These are phyloP conservation scores for Mycena chlorophos DNA, from an alignment of 768 basidiomycete species.

Conservation along the genomic window DNA sequence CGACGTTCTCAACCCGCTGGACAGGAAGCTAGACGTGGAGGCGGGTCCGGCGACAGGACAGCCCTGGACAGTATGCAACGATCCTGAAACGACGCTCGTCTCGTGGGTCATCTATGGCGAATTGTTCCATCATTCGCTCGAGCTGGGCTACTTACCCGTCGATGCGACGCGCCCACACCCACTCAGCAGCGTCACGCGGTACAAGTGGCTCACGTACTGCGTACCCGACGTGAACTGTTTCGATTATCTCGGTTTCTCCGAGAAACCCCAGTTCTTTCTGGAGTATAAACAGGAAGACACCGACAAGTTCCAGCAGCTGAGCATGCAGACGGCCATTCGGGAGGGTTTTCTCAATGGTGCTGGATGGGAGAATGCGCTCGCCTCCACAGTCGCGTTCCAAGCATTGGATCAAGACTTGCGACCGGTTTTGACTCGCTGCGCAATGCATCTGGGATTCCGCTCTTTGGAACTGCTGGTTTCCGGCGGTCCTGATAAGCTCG, in stretches of 20 bases:
- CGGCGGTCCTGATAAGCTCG: slow-evolving; percentile 2
- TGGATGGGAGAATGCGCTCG: slow-evolving; percentile 3
- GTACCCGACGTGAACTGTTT: slow-evolving; percentile 19
- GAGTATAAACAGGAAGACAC: slow-evolving; percentile 5
- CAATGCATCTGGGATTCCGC: slow-evolving; percentile 15
- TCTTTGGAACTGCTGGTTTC: slow-evolving; percentile 9
- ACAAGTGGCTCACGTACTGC: slow-evolving; percentile 21
- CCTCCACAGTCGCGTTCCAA: not conserved
- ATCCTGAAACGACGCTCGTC: slow-evolving; percentile 16
- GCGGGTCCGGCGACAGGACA: slow-evolving; percentile 1
- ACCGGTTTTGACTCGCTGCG: not conserved
- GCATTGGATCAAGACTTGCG: not conserved
- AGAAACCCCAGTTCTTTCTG: slow-evolving; percentile 8
- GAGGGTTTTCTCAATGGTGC: not conserved
- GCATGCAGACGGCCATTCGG: slow-evolving; percentile 7
- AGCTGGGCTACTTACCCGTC: slow-evolving; percentile 10
- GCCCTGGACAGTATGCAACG: slow-evolving; percentile 8
- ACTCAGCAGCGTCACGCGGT: slow-evolving; percentile 14
- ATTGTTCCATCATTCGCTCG: slow-evolving; percentile 17
- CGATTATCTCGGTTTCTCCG: slow-evolving; percentile 6
- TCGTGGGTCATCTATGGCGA: slow-evolving; percentile 21
- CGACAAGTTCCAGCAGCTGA: slow-evolving; percentile 12
- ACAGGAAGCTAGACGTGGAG: slow-evolving; percentile 10
- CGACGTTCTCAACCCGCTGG: slow-evolving; percentile 15
- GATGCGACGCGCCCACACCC: slow-evolving; percentile 4